Percentiles rank a stretch among this genome's conserved stretches.
Evolutionary conservation across 805 yeast species (phyloP).

Genomic region (Ogataea trehaloabstinens): DNA sequence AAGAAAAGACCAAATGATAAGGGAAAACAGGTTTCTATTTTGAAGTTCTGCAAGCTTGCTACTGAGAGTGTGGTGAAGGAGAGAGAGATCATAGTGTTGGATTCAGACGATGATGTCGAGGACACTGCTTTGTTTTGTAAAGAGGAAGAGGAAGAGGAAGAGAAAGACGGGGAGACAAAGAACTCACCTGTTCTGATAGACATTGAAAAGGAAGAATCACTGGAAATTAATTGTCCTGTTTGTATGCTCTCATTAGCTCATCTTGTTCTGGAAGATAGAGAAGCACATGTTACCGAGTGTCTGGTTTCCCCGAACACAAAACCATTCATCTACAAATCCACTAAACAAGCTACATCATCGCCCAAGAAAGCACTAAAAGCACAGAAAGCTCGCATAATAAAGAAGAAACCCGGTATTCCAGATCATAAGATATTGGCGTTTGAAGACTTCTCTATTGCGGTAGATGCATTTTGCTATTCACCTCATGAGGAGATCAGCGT

Average conservation of each 20-base stretch:
- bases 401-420: slow-evolving; percentile 44
- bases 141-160: not conserved
- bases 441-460: slow-evolving; percentile 40
- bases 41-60: slow-evolving; percentile 16
- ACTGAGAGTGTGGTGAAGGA: slow-evolving; percentile 2
- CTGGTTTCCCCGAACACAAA: slow-evolving; percentile 28
- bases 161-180: not conserved
- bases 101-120: slow-evolving; percentile 14
- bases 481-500: slow-evolving; percentile 43
- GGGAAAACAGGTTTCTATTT: slow-evolving; percentile 17
- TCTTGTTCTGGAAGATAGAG: slow-evolving; percentile 41
- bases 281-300: slow-evolving; percentile 57
- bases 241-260: slow-evolving; percentile 41
- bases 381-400: slow-evolving; percentile 14
- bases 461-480: slow-evolving; percentile 64
- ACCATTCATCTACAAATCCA: slow-evolving; percentile 20
- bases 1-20: slow-evolving; percentile 1
- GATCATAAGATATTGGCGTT: slow-evolving; percentile 52
- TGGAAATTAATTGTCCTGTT: slow-evolving; percentile 48
- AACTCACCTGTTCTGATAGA: not conserved
- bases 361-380: slow-evolving; percentile 5
- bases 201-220: too few relatives aligned
- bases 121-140: slow-evolving; percentile 1
- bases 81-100: slow-evolving; percentile 13
- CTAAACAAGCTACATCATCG: slow-evolving; percentile 8